Evolutionary conservation across 1,284 basidiomycete genomes (phyloP).

Genomic region (Agaricales sp.): DNA sequence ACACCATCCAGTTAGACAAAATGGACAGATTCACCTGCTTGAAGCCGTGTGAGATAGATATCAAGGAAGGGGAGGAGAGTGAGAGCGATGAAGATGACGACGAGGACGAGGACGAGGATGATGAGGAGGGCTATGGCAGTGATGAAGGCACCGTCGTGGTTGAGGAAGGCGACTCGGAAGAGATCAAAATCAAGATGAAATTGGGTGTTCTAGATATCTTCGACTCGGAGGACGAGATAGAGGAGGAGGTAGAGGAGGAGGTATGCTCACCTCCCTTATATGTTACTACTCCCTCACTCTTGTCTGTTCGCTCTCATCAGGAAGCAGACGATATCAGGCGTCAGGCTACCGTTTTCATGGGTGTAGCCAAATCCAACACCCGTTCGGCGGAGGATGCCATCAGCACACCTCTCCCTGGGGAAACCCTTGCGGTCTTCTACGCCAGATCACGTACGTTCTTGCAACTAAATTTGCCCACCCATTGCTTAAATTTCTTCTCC

Average conservation of each 20-base stretch:
- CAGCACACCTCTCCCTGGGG: conserved; percentile 83
- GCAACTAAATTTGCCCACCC: not conserved
- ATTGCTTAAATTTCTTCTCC: not conserved
- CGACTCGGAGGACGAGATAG: conserved; percentile 16
- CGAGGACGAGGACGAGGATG: conserved; percentile 17
- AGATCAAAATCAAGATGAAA: conserved; percentile 9
- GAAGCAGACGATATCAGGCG: conserved; percentile 37
- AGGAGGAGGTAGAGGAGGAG: conserved; percentile 6
- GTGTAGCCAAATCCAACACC: conserved; percentile 54
- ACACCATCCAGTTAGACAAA: conserved; percentile 71
- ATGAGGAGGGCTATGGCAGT: conserved; percentile 16
- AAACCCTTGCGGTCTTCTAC: conserved; percentile 81
- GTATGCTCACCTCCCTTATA: conserved; percentile 1
- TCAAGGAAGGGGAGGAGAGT: conserved; percentile 21
- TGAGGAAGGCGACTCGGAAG: conserved; percentile 12
- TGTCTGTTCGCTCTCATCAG: too few species aligned
- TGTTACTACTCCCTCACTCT: too few species aligned
- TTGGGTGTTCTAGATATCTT: conserved; percentile 7
- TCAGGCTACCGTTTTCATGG: conserved; percentile 65
- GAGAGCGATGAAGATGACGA: conserved; percentile 19
- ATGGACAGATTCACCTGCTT: conserved; percentile 68
- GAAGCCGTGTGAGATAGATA: conserved; percentile 39
- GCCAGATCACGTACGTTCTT: conserved; percentile 56
- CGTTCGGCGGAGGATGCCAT: conserved; percentile 65
- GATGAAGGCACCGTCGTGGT: conserved; percentile 19